Base-by-base conservation (phyloP, 2,329 filamentous ascomycete genomes). In the Tolypocladium paradoxum region DNA sequence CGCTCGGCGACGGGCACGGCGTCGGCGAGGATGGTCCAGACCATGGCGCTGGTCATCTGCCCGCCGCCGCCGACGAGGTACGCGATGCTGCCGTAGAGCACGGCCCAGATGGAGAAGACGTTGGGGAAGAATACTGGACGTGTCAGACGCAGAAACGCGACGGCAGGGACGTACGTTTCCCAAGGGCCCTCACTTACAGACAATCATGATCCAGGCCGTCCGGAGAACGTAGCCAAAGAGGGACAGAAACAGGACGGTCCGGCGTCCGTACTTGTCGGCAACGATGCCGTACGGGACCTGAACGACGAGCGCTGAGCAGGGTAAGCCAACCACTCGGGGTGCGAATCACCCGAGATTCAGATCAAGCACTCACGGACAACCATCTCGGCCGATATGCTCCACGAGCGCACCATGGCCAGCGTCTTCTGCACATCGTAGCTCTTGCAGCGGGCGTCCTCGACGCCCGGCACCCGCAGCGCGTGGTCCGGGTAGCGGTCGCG, bases 401-500 rank as follows among this genome's bases (percentile, higher is more conserved):
- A 77, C 1, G 77, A 78, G 40, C 70, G 68, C 20, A 82, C 64
- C 68, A 75, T 73, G 14, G 79, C 77, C 45, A 83, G 66, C 22
- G 72, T 69, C 29, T 72, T 69, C 58, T 82, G 78, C 1, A 83
- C 76, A 2, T 67, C 63, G 0, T 68, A 61, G 3, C 64, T 62
- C 60, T 82, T 82, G 66, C 79, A 82, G 6, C 70, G 65, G 46
- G 67, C 61, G 53, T 79, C 76, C 2, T 64, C 50, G 60, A 64
- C 55, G 3, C 50, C 60, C 46, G 55, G 51, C 47, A 56, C 58
- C 34, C 57, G 58, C 0, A 71, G 62, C 27, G 68, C 59, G 46
- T 71, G 64, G 2, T 71, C 65, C 6, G 75, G 72, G 57, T 74
- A 76, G 55, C 74, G 70, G 18, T 69, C 60, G 27, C 74, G 73